Evolutionary conservation across 257 asterid genomes (phyloP), one percentile per base, ranked within the genome.

Genomic region (Nicotiana paniculata): DNA sequence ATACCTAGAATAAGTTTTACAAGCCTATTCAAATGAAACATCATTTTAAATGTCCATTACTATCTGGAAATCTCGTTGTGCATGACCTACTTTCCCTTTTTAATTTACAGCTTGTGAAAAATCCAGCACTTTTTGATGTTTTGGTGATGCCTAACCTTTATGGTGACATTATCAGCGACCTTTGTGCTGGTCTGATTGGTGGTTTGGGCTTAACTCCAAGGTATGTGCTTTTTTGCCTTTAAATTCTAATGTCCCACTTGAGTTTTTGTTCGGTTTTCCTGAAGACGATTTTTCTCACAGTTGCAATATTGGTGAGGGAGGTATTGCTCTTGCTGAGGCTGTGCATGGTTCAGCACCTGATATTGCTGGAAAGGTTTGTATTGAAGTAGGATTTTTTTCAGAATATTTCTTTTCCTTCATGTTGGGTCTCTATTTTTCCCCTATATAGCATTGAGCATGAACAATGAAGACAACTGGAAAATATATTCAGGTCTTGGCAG

Each of bases 311-410:
- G 99, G 99, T 21, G 98, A 93, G 91, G 98, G 97, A 82, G 99
- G 98, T 30, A 89, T 96, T 72, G 99, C 99, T 84, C 98, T 96
- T 85, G 99, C 99, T 77, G 99, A 96, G 92, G 99, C 98, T 62
- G 99, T 96, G 24, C 99, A 96, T 85, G 99, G 99, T 88, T 95
- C 99, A 84, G 99, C 99, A 83, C 99, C 99, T 85, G 99, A 95
- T 87, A 95, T 95, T 85, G 99, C 99, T 55, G 99, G 99, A 88
- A 93, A 91, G 99, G 99, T 96, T 80, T 65, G 91, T 77, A 54
- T 76, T 39, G 11, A 21, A 0, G 53, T 51, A 26, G 79, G 0
- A 74, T 74, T 13, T 74, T 39, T 6, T 74, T 74, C 6, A 46
- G 59, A 74, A 13, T 13, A 74, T 46, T 13, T 35, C 39, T 3